Conservation (phyloP, 371 early-diverging fungal species). For the Mortierella sp. region DNA sequence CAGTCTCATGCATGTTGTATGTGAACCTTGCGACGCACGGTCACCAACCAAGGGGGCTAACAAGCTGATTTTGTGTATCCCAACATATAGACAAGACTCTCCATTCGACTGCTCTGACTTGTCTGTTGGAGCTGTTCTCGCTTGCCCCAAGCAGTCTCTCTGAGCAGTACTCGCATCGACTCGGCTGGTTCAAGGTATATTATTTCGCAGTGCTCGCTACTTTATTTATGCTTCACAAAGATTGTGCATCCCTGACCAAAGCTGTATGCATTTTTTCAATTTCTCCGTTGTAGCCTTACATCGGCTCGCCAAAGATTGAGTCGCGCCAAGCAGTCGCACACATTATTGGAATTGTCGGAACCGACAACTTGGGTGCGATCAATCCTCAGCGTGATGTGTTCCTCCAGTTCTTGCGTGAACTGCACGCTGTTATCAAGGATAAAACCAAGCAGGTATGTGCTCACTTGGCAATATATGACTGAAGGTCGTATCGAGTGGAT, state of each 20-base stretch:
- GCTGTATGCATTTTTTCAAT: not conserved
- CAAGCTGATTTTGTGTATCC: not conserved
- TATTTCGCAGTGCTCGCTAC: not conserved
- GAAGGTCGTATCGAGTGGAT: not conserved
- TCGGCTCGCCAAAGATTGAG: slow-evolving; percentile 74
- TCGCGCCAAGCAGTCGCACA: slow-evolving; percentile 78
- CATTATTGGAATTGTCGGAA: slow-evolving; percentile 82
- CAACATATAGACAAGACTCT: slow-evolving; percentile 58
- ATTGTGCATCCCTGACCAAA: not conserved
- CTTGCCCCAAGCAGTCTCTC: slow-evolving; percentile 78
- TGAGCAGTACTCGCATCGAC: slow-evolving; percentile 67
- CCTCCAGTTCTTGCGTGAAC: slow-evolving; percentile 62
- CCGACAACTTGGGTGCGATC: slow-evolving; percentile 58
- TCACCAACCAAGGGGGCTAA: no score
- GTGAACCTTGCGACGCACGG: no score
- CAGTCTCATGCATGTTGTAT: no score
- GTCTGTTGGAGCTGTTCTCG: slow-evolving; percentile 82
- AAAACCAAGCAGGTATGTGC: slow-evolving; percentile 43
- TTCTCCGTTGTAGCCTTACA: slow-evolving; percentile 60
- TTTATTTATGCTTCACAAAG: not conserved
- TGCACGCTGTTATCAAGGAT: slow-evolving; percentile 32
- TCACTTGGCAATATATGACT: not conserved
- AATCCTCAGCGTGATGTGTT: slow-evolving; percentile 60
- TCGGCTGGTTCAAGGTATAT: slow-evolving; percentile 72
- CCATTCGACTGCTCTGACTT: slow-evolving; percentile 76